Percentiles rank a stretch among this genome's conserved stretches.
phyloP scores from a whole-genome alignment of 176 grass and related monocot species.

The Saccharum spontaneum region DNA sequence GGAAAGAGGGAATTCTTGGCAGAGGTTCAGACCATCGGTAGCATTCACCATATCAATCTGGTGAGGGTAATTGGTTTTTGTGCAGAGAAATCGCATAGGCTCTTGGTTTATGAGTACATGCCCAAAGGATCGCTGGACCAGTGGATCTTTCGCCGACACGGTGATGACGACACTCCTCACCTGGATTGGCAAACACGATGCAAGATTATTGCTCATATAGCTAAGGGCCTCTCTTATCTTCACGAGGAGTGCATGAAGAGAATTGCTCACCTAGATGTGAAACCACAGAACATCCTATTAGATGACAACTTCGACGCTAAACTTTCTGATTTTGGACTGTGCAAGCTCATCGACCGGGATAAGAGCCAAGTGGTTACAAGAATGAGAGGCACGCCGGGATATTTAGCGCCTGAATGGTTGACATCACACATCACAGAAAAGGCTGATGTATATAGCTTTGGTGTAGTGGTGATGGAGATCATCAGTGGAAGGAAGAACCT shows the following conservation, averaged over 20 bases:
- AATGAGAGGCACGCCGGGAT: not conserved
- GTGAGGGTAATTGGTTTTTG: slow-evolving; percentile 52
- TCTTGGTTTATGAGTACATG: slow-evolving; percentile 56
- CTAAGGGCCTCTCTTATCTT: no score
- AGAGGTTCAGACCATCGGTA: slow-evolving; percentile 51
- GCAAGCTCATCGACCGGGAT: not conserved
- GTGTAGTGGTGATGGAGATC: not conserved
- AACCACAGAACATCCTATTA: no score
- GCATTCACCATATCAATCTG: slow-evolving; percentile 52
- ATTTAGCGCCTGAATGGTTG: not conserved
- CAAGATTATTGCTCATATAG: not conserved
- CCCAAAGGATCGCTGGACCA: slow-evolving; percentile 14
- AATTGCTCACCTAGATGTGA: no score
- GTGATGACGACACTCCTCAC: no score
- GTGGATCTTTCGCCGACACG: not conserved
- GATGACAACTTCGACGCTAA: not conserved
- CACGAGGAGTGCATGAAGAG: no score
- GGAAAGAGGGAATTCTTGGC: slow-evolving; percentile 41
- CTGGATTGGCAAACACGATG: no score
- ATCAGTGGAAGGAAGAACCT: not conserved
- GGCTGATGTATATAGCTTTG: not conserved
- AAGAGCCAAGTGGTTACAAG: not conserved
- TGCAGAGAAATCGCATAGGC: slow-evolving; percentile 41
- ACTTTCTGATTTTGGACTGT: not conserved
- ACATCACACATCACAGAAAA: not conserved